A percentile compares a stretch with the other conserved stretches of the same genome.
phyloP scores from a whole-genome alignment of 2,329 filamentous ascomycete genomes.

The Xylariaceae sp. region DNA sequence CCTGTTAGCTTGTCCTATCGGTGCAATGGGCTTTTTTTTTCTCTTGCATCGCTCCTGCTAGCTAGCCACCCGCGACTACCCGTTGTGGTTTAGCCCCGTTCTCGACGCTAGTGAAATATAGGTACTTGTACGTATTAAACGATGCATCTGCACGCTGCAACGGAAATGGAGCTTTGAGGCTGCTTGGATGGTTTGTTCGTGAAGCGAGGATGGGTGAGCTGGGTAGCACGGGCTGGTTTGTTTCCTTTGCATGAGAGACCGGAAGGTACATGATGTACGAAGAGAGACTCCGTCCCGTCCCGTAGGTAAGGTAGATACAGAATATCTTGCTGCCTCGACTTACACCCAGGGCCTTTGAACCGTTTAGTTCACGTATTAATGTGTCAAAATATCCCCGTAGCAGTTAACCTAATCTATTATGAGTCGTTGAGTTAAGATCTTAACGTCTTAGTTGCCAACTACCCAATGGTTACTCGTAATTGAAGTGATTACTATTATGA shows the following conservation, averaged over 20 bases:
- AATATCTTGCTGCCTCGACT: no score
- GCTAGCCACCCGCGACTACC: constrained; percentile 24
- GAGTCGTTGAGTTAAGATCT: not conserved
- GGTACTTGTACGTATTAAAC: constrained; percentile 20
- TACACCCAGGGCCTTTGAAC: no score
- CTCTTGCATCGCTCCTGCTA: constrained; percentile 20
- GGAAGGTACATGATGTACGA: no score
- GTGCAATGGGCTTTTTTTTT: constrained; percentile 31
- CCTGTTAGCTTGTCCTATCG: constrained; percentile 31
- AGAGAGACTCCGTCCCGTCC: no score
- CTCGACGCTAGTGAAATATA: constrained; percentile 12
- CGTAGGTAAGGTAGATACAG: not conserved
- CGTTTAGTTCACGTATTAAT: no score
- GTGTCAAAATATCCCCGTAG: no score
- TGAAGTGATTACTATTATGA: no score
- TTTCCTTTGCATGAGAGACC: constrained; percentile 10
- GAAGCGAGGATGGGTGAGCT: constrained; percentile 17
- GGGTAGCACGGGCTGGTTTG: constrained; percentile 8
- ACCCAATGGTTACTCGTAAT: no score
- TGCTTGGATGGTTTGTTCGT: constrained; percentile 29
- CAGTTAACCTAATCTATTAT: not conserved
- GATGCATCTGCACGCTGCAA: constrained; percentile 17
- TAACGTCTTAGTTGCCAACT: no score
- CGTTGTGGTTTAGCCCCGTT: constrained; percentile 29
- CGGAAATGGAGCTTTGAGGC: constrained; percentile 30